Base-by-base conservation (phyloP, 2,329 filamentous ascomycete species). In the Cladorrhinum sp. region DNA sequence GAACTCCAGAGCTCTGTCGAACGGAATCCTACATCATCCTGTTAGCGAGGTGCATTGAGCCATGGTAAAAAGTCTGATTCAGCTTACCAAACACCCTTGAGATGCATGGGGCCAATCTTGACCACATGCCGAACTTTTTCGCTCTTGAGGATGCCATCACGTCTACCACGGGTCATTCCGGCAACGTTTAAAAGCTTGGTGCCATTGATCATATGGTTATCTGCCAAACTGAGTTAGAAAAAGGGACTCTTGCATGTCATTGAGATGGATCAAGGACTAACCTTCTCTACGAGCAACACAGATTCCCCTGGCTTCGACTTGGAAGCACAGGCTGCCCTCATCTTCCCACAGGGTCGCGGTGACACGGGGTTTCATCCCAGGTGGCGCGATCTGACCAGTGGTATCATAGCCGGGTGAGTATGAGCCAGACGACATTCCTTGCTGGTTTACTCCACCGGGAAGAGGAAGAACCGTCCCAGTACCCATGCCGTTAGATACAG, bases 131-230 rank as follows among this genome's bases (percentile, higher is more conserved):
- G 88, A 60, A 93, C 86, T 77, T 98, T 99, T 77, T 98, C 95
- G 74, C 93, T 97, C 79, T 99, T 99, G 61, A 99, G 77, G 67
- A 99, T 98, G 52, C 95, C 95, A 72, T 99, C 95, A 70, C 95
- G 86, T 66, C 95, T 88, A 59, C 95, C 95, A 74, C 95, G 86
- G 13, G 95, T 99, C 95, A 99, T 99, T 12, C 95, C 93, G 55
- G 95, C 95, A 57, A 99, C 95, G 67, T 99, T 99, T 60, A 98
- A 79, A 60, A 99, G 81, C 76, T 98, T 99, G 1, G 95, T 99
- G 18, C 95, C 95, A 71, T 98, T 99, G 75, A 99, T 97, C 91
- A 99, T 97, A 77, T 96, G 92, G 76, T 97, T 98, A 70, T 97
- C 93, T 96, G 65, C 4, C 23, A 56, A 23, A 52, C 10, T 9